Base-by-base conservation (phyloP, 2,329 filamentous ascomycete species). In the Calcarisporium arbuscula region DNA sequence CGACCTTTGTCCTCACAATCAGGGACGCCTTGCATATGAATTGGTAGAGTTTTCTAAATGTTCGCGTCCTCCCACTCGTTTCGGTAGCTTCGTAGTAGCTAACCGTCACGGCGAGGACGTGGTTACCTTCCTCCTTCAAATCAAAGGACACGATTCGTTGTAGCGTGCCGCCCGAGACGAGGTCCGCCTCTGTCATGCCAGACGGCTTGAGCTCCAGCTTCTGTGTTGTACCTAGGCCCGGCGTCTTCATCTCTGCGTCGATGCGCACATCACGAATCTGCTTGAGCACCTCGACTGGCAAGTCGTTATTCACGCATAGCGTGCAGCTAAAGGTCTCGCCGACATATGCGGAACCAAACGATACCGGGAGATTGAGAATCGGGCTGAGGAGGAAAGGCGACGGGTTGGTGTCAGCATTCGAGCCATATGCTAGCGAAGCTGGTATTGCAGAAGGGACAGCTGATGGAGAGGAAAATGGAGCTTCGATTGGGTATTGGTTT, bases 301-400 rank as follows among this genome's bases (percentile, higher is more conserved):
- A 42, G 62, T 96, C 90, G 56, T 95, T 90, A 66, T 95, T 95
- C n/a, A 85, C 89, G 62, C 89, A 95, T 16, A 96, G 72, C 2
- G 90, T 95, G 62, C 92, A 98, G 44, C 82, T 82, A 62, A 98
- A 96, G 0, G 82, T 87, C 65, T 96, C 89, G 49, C 92, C 92
- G 15, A 96, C 90, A 57, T 95, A 95, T 8, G 90, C 89, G 10
- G 86, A 90, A 28, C 89, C 90, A 57, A 98, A 96, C 1, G 87
- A 83, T 12, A 88, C 82, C 8, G 92, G 90, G 2, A 96, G 79
- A 30, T 86, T 92, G 50, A 96, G 74, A 34, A 80, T 68, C 2
- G 77, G 77, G 21, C 70, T 72, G 43, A 81, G 68, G 40, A 79
- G 57, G 54, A 77, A 77, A 6, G 73, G 70, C 11, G 65, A 58